These are phyloP conservation scores for Conringia planisiliqua DNA, from an alignment of 345 rosid species.

Conservation along the genomic window DNA sequence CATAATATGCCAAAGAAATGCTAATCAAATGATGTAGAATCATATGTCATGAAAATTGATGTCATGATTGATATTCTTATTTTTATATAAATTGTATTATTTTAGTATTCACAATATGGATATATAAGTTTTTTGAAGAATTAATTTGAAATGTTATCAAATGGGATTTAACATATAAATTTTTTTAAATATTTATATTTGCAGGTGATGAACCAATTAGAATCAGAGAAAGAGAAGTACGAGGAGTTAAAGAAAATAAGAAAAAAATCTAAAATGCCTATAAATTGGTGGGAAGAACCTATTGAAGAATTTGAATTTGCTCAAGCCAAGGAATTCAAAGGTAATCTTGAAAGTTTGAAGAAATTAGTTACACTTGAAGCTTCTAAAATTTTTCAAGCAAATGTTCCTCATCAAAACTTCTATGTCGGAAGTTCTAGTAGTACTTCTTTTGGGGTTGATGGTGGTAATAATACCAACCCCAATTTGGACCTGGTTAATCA, in stretches of 20 bases:
- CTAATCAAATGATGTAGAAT: neutral
- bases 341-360: slow-evolving; percentile 38
- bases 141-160: neutral
- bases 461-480: neutral
- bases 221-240: slow-evolving; percentile 42
- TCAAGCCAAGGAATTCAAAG: slow-evolving; percentile 39
- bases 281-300: slow-evolving; percentile 56
- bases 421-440: slow-evolving; percentile 8
- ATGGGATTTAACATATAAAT: neutral
- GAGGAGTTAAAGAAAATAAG: slow-evolving; percentile 40
- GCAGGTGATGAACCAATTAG: slow-evolving; percentile 29
- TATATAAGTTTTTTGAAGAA: neutral
- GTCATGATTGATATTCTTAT: neutral
- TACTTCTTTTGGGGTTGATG: slow-evolving; percentile 12
- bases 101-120: neutral
- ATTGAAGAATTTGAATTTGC: slow-evolving; percentile 27
- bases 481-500: neutral
- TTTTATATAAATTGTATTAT: neutral
- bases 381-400: neutral
- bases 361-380: slow-evolving; percentile 35
- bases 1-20: neutral
- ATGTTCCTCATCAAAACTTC: neutral
- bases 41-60: too few species aligned
- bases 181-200: neutral
- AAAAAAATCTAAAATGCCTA: slow-evolving; percentile 7